Conservation (phyloP, 495 filamentous ascomycete species). For the Saxophila tyrrhenica region DNA sequence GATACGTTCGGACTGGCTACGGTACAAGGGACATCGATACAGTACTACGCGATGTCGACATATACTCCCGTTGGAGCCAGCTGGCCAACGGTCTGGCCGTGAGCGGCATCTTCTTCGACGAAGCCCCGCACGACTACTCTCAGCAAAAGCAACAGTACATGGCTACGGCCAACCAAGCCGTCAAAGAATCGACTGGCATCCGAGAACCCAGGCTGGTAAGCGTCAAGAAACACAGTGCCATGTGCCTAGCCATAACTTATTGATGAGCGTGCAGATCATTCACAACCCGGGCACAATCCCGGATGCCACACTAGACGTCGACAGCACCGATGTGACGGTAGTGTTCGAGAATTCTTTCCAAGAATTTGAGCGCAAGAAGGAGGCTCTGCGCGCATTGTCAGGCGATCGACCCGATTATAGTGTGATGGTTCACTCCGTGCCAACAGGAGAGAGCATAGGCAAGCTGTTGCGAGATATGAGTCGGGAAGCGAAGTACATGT, state of each 20-base stretch:
- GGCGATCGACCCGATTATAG: background rate
- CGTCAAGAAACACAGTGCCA: background rate
- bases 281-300: conserved; percentile 11
- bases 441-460: background rate
- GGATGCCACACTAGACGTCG: background rate
- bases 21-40: background rate
- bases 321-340: conserved; percentile 5
- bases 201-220: background rate
- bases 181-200: conserved; percentile 1
- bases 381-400: background rate
- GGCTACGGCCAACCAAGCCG: background rate
- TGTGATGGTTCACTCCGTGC: conserved; percentile 4
- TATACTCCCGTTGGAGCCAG: conserved; percentile 9
- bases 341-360: conserved; percentile 5
- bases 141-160: background rate
- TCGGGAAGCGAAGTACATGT: background rate
- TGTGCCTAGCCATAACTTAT: background rate
- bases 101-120: conserved; percentile 19
- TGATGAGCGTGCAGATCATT: conserved; percentile 1
- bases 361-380: background rate
- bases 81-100: background rate
- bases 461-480: background rate
- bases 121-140: conserved; percentile 7
- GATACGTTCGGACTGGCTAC: conserved; percentile 12
- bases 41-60: conserved; percentile 7